Conservation (phyloP, 164 flowering plant species). For the Magnolia officinalis region DNA sequence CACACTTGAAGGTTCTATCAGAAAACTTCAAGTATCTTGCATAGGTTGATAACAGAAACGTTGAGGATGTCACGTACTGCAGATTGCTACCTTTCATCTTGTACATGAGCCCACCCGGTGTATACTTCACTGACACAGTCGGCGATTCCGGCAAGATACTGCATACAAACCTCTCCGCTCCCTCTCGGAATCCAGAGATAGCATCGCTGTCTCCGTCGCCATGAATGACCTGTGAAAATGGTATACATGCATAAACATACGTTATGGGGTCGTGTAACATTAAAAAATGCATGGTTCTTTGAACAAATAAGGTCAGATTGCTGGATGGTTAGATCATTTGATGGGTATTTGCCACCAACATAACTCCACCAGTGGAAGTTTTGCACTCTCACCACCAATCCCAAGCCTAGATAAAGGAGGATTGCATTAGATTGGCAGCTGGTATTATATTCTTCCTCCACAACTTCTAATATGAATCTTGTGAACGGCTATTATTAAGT, state of each 20-base stretch:
- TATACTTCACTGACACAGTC: constrained; percentile 14
- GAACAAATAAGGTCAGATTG: neutral
- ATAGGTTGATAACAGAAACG: constrained; percentile 29
- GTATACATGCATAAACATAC: neutral
- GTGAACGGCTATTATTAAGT: neutral
- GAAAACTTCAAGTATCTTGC: constrained; percentile 31
- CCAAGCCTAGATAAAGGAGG: no score
- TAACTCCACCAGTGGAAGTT: no score
- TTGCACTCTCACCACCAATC: no score
- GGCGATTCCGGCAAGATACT: constrained; percentile 28
- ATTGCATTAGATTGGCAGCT: no score
- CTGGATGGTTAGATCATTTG: neutral
- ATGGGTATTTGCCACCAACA: no score
- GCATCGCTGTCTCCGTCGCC: neutral
- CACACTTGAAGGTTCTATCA: constrained; percentile 25
- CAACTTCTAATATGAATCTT: no score
- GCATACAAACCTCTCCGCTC: constrained; percentile 21
- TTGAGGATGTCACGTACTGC: constrained; percentile 35
- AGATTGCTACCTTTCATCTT: constrained; percentile 31
- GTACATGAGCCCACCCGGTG: constrained; percentile 36
- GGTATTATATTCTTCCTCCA: no score
- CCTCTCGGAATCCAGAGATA: neutral
- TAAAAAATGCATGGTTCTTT: neutral
- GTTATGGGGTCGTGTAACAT: neutral
- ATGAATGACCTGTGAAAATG: neutral